phyloP scores from a whole-genome alignment of 1,284 basidiomycete species.

The Ceratobasidium theobromae region DNA sequence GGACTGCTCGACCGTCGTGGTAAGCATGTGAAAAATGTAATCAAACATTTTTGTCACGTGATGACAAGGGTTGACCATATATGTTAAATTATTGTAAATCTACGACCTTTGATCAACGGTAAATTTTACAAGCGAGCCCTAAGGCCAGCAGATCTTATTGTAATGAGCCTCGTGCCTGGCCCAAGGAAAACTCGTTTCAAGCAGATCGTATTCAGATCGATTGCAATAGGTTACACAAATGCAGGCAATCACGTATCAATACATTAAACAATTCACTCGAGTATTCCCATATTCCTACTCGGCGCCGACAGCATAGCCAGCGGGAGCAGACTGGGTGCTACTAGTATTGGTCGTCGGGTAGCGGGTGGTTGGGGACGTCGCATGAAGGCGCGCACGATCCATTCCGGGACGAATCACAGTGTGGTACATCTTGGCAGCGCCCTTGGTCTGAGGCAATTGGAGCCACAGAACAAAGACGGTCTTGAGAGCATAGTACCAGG shows the following conservation, averaged over 20 bases:
- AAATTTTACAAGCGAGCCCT: no score
- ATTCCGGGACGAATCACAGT: constrained; percentile 33
- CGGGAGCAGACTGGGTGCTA: constrained; percentile 35
- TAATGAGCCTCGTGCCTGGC: no score
- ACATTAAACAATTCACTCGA: not conserved
- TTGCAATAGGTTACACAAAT: not conserved
- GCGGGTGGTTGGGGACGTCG: constrained; percentile 25
- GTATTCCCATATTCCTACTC: constrained; percentile 8
- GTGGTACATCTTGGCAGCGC: constrained; percentile 34
- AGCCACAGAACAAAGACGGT: constrained; percentile 85
- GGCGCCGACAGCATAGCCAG: constrained; percentile 17
- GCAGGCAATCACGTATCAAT: not conserved
- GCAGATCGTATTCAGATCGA: not conserved
- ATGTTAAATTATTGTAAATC: no score
- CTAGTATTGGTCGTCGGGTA: constrained; percentile 37
- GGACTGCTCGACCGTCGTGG: no score
- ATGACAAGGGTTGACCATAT: no score
- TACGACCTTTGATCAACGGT: no score
- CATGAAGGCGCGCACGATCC: constrained; percentile 25
- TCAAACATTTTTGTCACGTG: no score
- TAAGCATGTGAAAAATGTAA: no score
- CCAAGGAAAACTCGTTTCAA: no score
- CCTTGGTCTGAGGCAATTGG: constrained; percentile 67
- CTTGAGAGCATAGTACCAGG: constrained; percentile 92
- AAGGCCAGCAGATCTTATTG: no score